Evolutionary conservation across 2,329 filamentous ascomycete species (phyloP).

Genomic region (Beauveria rudraprayagi): DNA sequence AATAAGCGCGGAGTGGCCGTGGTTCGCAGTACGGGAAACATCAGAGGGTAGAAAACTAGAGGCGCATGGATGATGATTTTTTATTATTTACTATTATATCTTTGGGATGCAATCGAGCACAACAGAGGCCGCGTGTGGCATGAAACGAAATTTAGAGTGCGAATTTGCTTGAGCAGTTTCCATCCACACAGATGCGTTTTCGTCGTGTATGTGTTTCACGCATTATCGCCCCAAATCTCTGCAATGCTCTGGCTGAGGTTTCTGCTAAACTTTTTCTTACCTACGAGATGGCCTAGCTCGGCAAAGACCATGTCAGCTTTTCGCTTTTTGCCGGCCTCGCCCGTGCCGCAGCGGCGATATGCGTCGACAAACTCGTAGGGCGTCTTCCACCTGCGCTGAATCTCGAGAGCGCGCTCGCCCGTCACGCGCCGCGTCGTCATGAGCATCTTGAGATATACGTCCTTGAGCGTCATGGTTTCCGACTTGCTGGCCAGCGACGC

Average conservation of each 20-base stretch:
- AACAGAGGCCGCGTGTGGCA: neutral
- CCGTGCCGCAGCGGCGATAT: conserved; percentile 47
- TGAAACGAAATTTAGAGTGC: neutral
- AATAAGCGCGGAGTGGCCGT: neutral
- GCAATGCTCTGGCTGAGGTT: conserved; percentile 60
- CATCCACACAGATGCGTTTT: neutral
- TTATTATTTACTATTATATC: neutral
- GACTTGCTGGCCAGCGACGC: conserved; percentile 67
- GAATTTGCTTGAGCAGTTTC: neutral
- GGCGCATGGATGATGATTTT: conserved; percentile 11
- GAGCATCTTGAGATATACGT: conserved; percentile 76
- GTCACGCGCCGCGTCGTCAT: conserved; percentile 72
- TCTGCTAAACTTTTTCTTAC: conserved; percentile 60
- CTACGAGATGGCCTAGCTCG: conserved; percentile 50
- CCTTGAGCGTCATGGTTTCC: conserved; percentile 62
- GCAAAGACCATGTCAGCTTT: conserved; percentile 53
- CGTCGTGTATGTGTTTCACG: neutral
- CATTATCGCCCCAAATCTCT: conserved; percentile 57
- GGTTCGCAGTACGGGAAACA: conserved; percentile 6
- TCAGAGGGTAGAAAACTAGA: conserved; percentile 8
- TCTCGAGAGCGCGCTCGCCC: conserved; percentile 70
- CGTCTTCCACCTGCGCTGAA: conserved; percentile 71
- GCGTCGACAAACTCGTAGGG: conserved; percentile 64
- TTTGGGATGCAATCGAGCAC: neutral
- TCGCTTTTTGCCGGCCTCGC: conserved; percentile 43